Conservation (phyloP, 257 asterid genomes). For the Nicotiana attenuata region DNA sequence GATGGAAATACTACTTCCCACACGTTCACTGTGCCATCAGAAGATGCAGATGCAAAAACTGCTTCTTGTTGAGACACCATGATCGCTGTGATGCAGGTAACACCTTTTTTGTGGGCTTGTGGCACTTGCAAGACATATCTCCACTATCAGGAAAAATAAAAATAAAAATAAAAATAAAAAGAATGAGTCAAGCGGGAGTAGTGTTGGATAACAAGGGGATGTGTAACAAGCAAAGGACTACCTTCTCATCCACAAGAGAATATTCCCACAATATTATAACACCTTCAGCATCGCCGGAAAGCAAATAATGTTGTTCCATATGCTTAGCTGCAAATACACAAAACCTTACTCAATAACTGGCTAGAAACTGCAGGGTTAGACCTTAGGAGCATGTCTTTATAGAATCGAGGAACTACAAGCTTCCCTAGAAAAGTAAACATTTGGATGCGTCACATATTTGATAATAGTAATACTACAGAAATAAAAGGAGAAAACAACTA, state of each 20-base stretch:
- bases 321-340: conserved; percentile 41
- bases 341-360: not conserved
- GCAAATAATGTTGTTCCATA: conserved; percentile 54
- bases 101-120: conserved; percentile 81
- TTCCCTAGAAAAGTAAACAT: not conserved
- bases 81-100: conserved; percentile 74
- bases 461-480: not conserved
- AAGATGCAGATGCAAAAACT: conserved; percentile 82
- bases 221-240: conserved; percentile 17
- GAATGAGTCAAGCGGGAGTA: not conserved
- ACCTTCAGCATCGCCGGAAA: conserved; percentile 95
- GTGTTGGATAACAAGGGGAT: not conserved
- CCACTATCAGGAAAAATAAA: conserved; percentile 47
- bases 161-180: not conserved
- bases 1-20: conserved; percentile 69
- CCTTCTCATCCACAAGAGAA: conserved; percentile 61
- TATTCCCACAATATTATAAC: conserved; percentile 75
- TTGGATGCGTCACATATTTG: not conserved
- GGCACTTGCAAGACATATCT: conserved; percentile 65
- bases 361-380: not conserved
- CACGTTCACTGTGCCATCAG: conserved; percentile 71
- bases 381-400: not conserved
- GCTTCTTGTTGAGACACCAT: conserved; percentile 60
- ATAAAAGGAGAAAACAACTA: not conserved
- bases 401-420: not conserved